Conservation (phyloP, 2,329 filamentous ascomycete genomes). For the Aspergillus uvarum region DNA sequence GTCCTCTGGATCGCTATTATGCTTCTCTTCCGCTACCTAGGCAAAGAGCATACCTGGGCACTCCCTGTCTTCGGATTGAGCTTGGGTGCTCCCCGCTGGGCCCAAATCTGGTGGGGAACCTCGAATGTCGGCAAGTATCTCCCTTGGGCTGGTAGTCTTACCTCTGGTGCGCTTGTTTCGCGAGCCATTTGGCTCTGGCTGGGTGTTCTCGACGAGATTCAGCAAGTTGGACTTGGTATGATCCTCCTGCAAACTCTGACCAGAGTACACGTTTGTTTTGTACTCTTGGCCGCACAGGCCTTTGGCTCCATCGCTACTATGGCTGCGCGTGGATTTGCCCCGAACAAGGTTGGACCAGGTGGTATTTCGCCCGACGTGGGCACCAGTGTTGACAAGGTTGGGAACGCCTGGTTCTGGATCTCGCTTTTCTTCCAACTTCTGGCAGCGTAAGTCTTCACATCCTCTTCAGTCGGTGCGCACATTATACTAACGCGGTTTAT, state of each 20-base stretch:
- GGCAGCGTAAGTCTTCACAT: constrained; percentile 27
- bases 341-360: constrained; percentile 2
- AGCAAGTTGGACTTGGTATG: constrained; percentile 6
- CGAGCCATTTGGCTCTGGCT: constrained; percentile 5
- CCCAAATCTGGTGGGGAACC: constrained; percentile 6
- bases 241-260: constrained; percentile 8
- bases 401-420: constrained; percentile 6
- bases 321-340: constrained; percentile 2
- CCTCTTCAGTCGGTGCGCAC: constrained; percentile 34
- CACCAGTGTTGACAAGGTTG: constrained; percentile 3
- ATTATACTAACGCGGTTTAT: neutral
- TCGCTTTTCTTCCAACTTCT: constrained; percentile 7
- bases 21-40: neutral
- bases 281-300: neutral
- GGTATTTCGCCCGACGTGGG: constrained; percentile 2
- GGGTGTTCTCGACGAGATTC: constrained; percentile 3
- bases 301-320: constrained; percentile 6
- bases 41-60: constrained; percentile 6
- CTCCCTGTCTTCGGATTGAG: constrained; percentile 5
- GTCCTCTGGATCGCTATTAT: neutral
- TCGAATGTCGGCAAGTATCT: constrained; percentile 4
- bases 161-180: neutral
- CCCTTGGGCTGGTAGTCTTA: constrained; percentile 1
- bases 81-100: constrained; percentile 1
- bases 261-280: constrained; percentile 5